phyloP scores from a whole-genome alignment of 495 filamentous ascomycete species.

The Cercophora sp. region DNA sequence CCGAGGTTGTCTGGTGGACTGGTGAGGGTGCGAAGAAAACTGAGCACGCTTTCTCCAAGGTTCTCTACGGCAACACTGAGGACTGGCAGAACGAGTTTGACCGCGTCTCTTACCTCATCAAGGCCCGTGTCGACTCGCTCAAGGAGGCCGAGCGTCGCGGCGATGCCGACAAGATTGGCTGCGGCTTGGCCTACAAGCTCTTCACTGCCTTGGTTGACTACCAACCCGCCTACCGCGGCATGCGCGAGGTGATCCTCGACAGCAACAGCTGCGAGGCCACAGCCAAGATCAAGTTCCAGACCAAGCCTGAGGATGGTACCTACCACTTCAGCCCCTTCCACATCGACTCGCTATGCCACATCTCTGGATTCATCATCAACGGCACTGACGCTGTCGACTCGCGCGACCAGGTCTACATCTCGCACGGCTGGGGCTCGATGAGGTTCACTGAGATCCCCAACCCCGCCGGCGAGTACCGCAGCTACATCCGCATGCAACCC shows the following conservation, averaged over 20 bases:
- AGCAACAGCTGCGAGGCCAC: slow-evolving; percentile 68
- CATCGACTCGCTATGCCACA: slow-evolving; percentile 65
- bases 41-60: slow-evolving; percentile 50
- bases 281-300: slow-evolving; percentile 63
- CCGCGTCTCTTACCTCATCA: slow-evolving; percentile 54
- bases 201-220: slow-evolving; percentile 71
- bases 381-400: slow-evolving; percentile 69
- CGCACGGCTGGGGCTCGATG: slow-evolving; percentile 76
- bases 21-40: slow-evolving; percentile 40
- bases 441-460: slow-evolving; percentile 62
- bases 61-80: slow-evolving; percentile 42
- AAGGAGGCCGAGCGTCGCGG: slow-evolving; percentile 47
- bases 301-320: slow-evolving; percentile 52
- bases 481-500: slow-evolving; percentile 65
- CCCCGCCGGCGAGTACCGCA: slow-evolving; percentile 61
- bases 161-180: slow-evolving; percentile 57
- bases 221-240: slow-evolving; percentile 60
- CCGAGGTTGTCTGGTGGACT: slow-evolving; percentile 37
- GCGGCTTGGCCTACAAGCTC: slow-evolving; percentile 73
- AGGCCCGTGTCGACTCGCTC: slow-evolving; percentile 47
- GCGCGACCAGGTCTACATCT: slow-evolving; percentile 67
- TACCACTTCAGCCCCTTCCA: slow-evolving; percentile 67
- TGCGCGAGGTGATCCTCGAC: slow-evolving; percentile 74
- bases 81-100: slow-evolving; percentile 53
- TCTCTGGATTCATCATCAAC: slow-evolving; percentile 78